These are phyloP conservation scores for Pseudozyma pruni DNA, from an alignment of 1,284 basidiomycete species.

Conservation along the genomic window DNA sequence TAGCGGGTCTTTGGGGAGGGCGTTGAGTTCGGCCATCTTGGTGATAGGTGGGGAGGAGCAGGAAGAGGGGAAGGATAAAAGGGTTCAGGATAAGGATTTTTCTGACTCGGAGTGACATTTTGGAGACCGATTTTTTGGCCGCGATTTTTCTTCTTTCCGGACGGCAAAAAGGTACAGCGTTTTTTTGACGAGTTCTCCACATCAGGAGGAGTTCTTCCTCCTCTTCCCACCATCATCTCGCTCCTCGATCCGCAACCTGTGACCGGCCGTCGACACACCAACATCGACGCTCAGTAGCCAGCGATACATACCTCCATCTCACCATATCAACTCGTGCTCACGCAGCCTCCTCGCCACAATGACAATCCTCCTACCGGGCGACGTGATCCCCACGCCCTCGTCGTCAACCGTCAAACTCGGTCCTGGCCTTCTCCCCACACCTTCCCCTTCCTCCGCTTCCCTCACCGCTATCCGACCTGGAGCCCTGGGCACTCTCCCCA, in stretches of 20 bases:
- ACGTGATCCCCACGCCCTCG: slow-evolving; percentile 33
- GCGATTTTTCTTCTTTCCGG: slow-evolving; percentile 10
- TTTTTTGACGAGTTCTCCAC: neutral
- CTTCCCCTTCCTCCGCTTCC: slow-evolving; percentile 7
- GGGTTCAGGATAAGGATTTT: neutral
- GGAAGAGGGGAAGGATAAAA: neutral
- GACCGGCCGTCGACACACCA: too few relatives aligned
- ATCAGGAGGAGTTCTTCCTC: too few relatives aligned
- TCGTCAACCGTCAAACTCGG: slow-evolving; percentile 48
- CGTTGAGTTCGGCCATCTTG: slow-evolving; percentile 38
- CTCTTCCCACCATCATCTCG: neutral
- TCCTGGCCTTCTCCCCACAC: slow-evolving; percentile 51
- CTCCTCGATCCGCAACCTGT: too few relatives aligned
- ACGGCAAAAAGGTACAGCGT: slow-evolving; percentile 11
- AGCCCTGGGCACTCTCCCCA: slow-evolving; percentile 39
- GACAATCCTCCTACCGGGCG: slow-evolving; percentile 58
- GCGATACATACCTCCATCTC: too few relatives aligned
- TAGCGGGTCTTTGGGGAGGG: slow-evolving; percentile 34
- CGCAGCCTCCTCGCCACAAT: slow-evolving; percentile 17
- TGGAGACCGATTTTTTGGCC: neutral
- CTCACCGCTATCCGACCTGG: slow-evolving; percentile 50
- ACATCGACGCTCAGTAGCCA: too few relatives aligned
- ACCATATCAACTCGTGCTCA: slow-evolving; percentile 2
- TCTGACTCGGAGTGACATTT: neutral
- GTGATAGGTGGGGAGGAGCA: neutral